Conservation (phyloP, 2,329 filamentous ascomycete genomes). For the Paecilomyces fulvus region DNA sequence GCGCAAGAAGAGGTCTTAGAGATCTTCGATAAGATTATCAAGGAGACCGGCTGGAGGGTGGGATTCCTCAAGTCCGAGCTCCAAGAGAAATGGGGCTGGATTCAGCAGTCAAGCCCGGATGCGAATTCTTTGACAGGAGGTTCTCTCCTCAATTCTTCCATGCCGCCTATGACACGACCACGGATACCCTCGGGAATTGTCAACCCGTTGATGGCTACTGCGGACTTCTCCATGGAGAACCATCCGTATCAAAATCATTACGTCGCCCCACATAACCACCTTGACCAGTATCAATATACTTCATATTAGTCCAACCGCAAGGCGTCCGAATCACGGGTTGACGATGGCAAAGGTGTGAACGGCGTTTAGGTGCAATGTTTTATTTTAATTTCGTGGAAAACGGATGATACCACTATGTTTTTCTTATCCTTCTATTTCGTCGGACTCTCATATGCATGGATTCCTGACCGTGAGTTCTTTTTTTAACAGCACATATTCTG, state of each 20-base stretch:
- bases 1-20: conserved; percentile 75
- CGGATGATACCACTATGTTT: not conserved
- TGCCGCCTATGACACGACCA: conserved; percentile 19
- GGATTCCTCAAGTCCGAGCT: conserved; percentile 64
- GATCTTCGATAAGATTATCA: conserved; percentile 67
- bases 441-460: not conserved
- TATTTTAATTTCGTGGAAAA: not conserved
- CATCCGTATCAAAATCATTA: conserved; percentile 79
- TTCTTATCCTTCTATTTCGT: not conserved
- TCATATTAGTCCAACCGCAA: conserved; percentile 5
- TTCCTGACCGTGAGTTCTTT: not conserved
- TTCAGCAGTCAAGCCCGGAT: conserved; percentile 7
- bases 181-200: conserved; percentile 42
- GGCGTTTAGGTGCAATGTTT: not conserved
- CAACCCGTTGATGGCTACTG: conserved; percentile 62
- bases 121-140: conserved; percentile 5
- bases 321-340: not conserved
- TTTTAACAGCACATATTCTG: not conserved
- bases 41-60: conserved; percentile 71
- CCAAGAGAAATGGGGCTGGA: conserved; percentile 71
- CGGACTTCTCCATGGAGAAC: conserved; percentile 68
- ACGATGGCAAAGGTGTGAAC: not conserved
- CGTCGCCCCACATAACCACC: conserved; percentile 52
- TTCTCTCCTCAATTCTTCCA: conserved; percentile 14
- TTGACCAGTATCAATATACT: conserved; percentile 18